phyloP scores from a whole-genome alignment of 768 basidiomycete species.

The Hypholoma fasciculare region DNA sequence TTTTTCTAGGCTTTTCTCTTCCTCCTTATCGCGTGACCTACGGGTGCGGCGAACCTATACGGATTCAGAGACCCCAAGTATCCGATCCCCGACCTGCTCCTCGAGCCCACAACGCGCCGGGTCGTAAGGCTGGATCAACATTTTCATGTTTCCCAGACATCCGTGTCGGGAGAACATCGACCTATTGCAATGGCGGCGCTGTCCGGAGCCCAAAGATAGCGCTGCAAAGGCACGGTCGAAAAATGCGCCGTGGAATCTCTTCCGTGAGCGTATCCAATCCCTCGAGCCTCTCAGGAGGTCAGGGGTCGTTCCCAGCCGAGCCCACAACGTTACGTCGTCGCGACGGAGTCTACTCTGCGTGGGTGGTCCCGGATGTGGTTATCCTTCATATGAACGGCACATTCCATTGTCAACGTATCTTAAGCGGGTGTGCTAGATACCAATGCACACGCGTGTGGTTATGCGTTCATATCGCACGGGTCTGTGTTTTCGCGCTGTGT shows the following conservation, averaged over 20 bases:
- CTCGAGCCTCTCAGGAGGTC: neutral
- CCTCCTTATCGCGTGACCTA: neutral
- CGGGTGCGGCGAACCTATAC: neutral
- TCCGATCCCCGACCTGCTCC: constrained; percentile 23
- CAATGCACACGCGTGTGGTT: constrained; percentile 7
- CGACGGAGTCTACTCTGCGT: constrained; percentile 9
- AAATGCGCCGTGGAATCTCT: neutral
- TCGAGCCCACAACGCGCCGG: constrained; percentile 13
- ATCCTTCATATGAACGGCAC: constrained; percentile 16
- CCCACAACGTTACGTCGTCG: constrained; percentile 13
- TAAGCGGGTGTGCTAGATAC: neutral
- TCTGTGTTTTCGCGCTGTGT: neutral
- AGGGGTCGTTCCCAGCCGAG: constrained; percentile 22
- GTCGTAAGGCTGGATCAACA: constrained; percentile 28
- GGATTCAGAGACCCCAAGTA: constrained; percentile 11
- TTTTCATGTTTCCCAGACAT: neutral
- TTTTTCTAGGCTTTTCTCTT: neutral
- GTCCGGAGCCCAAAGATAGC: constrained; percentile 17
- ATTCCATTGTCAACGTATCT: neutral
- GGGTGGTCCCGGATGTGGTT: constrained; percentile 29
- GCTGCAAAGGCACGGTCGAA: constrained; percentile 28
- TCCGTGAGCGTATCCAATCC: neutral
- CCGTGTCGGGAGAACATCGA: neutral
- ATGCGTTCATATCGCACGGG: constrained; percentile 2
- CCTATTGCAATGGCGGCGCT: constrained; percentile 18